Evolutionary conservation across 2,329 filamentous ascomycete species (phyloP).

Genomic region (Cercospora janseana): DNA sequence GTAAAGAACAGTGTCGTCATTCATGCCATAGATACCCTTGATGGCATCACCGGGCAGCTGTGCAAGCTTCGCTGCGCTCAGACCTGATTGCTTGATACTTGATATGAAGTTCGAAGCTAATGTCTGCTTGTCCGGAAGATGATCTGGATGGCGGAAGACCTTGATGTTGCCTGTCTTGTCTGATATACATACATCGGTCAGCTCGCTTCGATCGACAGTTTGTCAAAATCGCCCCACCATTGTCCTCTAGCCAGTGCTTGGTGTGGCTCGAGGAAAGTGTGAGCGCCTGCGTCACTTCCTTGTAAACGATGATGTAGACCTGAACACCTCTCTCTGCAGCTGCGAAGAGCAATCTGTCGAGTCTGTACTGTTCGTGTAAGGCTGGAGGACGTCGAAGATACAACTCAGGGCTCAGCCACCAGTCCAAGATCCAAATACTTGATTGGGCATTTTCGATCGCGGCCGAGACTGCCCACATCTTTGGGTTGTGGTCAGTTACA

Average conservation of each 20-base stretch:
- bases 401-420: conserved; percentile 85
- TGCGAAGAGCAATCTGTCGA: conserved; percentile 77
- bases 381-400: conserved; percentile 81
- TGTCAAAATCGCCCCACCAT: conserved; percentile 75
- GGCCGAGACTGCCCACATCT: conserved; percentile 80
- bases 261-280: conserved; percentile 68
- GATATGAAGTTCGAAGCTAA: conserved; percentile 58
- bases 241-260: conserved; percentile 69
- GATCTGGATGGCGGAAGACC: conserved; percentile 88
- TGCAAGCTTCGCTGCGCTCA: conserved; percentile 56
- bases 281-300: conserved; percentile 61
- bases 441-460: conserved; percentile 75
- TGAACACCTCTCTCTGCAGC: conserved; percentile 82
- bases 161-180: conserved; percentile 75
- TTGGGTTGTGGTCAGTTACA: conserved; percentile 75
- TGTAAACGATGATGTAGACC: conserved; percentile 86
- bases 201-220: conserved; percentile 36
- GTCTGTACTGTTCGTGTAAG: conserved; percentile 75
- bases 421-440: conserved; percentile 71
- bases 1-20: conserved; percentile 77
- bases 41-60: conserved; percentile 70
- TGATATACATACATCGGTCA: not conserved
- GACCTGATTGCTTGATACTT: conserved; percentile 55
- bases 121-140: conserved; percentile 70
- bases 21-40: conserved; percentile 76